Evolutionary conservation across 306 rosid genomes (phyloP), one percentile per base, ranked within the genome.

Genomic region (Prinsepia uniflora): DNA sequence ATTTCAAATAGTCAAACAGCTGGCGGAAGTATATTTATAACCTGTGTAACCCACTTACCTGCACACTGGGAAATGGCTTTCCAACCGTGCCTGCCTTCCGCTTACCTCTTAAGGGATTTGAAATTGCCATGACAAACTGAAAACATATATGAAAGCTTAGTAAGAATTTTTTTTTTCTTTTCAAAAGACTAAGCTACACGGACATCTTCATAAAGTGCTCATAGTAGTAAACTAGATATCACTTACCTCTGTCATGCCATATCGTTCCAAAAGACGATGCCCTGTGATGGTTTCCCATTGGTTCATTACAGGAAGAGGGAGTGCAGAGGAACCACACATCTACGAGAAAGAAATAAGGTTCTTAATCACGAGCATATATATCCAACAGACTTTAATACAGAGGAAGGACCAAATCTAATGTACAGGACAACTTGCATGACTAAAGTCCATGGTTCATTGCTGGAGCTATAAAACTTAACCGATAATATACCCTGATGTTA

Each of bases 241-340:
- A 81, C 84, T 77, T 70, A 90, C 98, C 84, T 94, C 98, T 9
- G 97, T 94, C 98, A 90, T 94, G 79, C 97, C 98, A 66, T 89
- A 90, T 76, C 98, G 82, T 81, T 94, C 98, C 85, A 94, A 87
- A 73, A 94, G 86, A 75, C 90, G 78, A 76, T 94, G 98, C 53
- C 95, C 97, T 14, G 96, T 89, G 72, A 90, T 86, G 72, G 71
- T 77, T 77, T 90, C 90, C 98, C 98, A 94, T 75, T 86, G 86
- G 73, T 84, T 88, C 97, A 89, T 87, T 80, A 90, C 84, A 65
- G 98, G 97, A 72, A 81, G 79, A 73, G 97, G 98, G 72, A 94
- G 97, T 15, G 96, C 98, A 54, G 98, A 89, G 77, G 98, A 93
- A 67, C 98, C 98, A 86, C 98, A 87, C 98, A 94, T 94, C 98